Evolutionary conservation across 148 eudicot genomes (phyloP).

Genomic region (Camellia lanceoleosa): DNA sequence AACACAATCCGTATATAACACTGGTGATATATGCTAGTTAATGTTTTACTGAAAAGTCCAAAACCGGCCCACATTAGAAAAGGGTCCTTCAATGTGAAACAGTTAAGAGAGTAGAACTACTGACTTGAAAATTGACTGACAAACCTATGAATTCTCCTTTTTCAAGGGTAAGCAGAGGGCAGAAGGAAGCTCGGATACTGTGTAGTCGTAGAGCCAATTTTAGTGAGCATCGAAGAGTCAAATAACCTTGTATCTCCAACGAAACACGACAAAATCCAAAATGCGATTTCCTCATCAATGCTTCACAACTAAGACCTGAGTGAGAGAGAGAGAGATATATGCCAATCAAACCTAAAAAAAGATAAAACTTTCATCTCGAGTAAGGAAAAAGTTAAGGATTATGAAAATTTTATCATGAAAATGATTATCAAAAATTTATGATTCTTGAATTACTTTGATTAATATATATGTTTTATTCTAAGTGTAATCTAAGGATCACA

Average conservation of each 20-base stretch:
- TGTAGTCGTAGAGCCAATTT: slow-evolving; percentile 82
- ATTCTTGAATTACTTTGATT: too few species aligned
- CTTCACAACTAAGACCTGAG: background rate
- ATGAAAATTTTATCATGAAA: too few species aligned
- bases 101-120: background rate
- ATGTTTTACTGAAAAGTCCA: background rate
- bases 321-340: background rate
- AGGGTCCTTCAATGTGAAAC: background rate
- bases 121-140: slow-evolving; percentile 11
- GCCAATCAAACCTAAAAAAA: slow-evolving; percentile 72
- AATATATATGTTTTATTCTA: too few species aligned
- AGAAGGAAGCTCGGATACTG: slow-evolving; percentile 95
- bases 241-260: slow-evolving; percentile 76
- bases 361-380: slow-evolving; percentile 83
- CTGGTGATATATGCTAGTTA: too few species aligned
- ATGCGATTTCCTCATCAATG: background rate
- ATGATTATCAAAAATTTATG: too few species aligned
- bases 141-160: slow-evolving; percentile 95
- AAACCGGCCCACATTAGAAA: background rate
- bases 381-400: too few species aligned
- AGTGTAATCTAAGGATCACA: too few species aligned
- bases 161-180: slow-evolving; percentile 95
- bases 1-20: too few species aligned
- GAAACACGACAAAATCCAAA: slow-evolving; percentile 59
- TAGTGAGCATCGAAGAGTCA: slow-evolving; percentile 88